Base-by-base conservation (phyloP, 495 filamentous ascomycete genomes). In the Penicillium subrubescens region DNA sequence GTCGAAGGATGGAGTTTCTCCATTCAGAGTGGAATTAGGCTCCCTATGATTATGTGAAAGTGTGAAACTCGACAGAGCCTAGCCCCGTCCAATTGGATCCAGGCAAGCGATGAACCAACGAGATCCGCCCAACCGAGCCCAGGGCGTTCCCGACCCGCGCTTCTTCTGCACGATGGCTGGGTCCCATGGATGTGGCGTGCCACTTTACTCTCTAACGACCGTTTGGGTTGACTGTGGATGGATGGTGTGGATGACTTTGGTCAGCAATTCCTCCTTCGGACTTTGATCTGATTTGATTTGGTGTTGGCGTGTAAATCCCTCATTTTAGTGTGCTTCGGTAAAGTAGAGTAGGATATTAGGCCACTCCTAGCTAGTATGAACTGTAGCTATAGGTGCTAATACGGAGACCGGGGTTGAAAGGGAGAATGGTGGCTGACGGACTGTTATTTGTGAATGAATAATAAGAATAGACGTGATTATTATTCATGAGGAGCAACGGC, bases 261-360 rank as follows among this genome's bases (percentile, higher is more conserved):
- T 56, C 53, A 56, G 53, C 53, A 52, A 56, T 56, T 48, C 44
- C 10, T 48, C 19, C 21, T 1, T 48, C 53, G 50, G 25, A 8
- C 5, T 8, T 8, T 33, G 31, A 12, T 10, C 48, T 52, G 14
- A 14, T 11, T 21, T 15, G 21, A 51, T 29, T 51, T 29, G 21
- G 11, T 52, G 14, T 21, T 50, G 48, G 48, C 48, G 14, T 48
- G 44, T 54, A 56, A 56, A 56, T 56, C 53, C 53, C 53, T 56
- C 53, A 56, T 27, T 15, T 52, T 29, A 17, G 48, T 52, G 23
- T 31, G 23, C 48, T 31, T 52, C 48, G 25, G 48, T 29, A 52
- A 27, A 29, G 48, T 19, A 21, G 19, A 33, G 31, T 33, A 33
- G 31, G 2, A 6, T 33, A 33, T 8, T 33, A 33, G 31, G 25